These are phyloP conservation scores for Sclerotinia spermophila DNA, from an alignment of 2,329 filamentous ascomycete species.

Conservation along the genomic window DNA sequence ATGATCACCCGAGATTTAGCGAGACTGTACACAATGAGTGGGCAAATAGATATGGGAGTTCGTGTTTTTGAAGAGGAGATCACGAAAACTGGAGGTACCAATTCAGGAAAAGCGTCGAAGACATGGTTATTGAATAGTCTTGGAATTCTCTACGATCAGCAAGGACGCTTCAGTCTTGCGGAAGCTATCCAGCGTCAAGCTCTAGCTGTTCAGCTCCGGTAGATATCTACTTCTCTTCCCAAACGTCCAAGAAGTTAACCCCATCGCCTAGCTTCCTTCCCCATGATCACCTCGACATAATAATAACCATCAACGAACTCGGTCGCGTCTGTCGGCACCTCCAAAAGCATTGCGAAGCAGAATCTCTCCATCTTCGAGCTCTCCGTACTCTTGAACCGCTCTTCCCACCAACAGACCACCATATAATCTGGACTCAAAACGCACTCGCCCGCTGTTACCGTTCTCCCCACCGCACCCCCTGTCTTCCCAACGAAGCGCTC, in stretches of 20 bases:
- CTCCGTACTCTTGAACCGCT: neutral
- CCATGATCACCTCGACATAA: conserved; percentile 16
- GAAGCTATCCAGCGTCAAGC: conserved; percentile 18
- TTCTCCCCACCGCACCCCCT: neutral
- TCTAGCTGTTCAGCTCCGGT: conserved; percentile 17
- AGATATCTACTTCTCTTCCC: neutral
- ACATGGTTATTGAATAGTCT: conserved; percentile 16
- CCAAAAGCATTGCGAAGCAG: conserved; percentile 12
- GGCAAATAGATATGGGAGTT: conserved; percentile 14
- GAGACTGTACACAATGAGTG: conserved; percentile 16
- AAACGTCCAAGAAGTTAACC: neutral
- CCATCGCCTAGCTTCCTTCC: conserved; percentile 1
- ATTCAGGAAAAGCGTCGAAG: conserved; percentile 17
- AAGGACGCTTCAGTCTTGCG: conserved; percentile 13
- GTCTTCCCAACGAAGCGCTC: neutral
- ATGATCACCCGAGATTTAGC: conserved; percentile 18
- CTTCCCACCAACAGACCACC: conserved; percentile 12
- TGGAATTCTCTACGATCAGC: conserved; percentile 19
- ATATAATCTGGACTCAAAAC: conserved; percentile 18
- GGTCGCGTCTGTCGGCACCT: conserved; percentile 15
- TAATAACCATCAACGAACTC: conserved; percentile 18
- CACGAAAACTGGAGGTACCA: conserved; percentile 15
- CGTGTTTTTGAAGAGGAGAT: conserved; percentile 17
- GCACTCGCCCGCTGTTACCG: conserved; percentile 14
- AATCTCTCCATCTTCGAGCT: conserved; percentile 9